Base-by-base conservation (phyloP, 2,329 filamentous ascomycete genomes). In the Fusarium sp. region DNA sequence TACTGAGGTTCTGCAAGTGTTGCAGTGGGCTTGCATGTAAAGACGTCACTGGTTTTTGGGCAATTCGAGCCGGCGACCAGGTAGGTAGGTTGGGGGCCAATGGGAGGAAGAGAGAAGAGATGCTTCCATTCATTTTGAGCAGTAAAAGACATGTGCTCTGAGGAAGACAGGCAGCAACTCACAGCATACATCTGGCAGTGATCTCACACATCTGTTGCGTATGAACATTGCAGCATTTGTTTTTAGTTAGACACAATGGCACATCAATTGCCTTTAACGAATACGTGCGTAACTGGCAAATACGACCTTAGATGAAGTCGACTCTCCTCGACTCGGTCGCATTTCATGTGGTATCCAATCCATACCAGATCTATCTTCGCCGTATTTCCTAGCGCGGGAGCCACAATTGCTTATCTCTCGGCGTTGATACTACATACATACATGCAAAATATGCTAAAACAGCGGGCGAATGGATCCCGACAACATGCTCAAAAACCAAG, bases 21-120 rank as follows among this genome's bases (percentile, higher is more conserved):
- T 70, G 48, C 58, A 46, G 46, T 62, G 23, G 52, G 46, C 66
- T 65, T 71, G 65, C 62, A 67, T 66, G n/a, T 55, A 43, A 70
- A 65, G 70, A 73, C 70, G 71, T 74, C 71, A 74, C 71, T 74
- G 32, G 8, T 65, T 68, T 72, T 61, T 30, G 70, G 33, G 71
- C 62, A 73, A 67, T 58, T 62, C 55, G 56, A 73, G 61, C 66
- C 70, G 68, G 60, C 41, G 37, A 33, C 20, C 45, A 30, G 11
- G 27, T 53, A 23, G 23, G 20, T 20, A 20, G 20, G 23, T 23
- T 53, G 40, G 37, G 44, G 50, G 39, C 27, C 27, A 30, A 30
- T 30, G 10, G 27, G 25, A 25, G 25, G 25, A 25, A 25, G 25
- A 25, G 9, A 25, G 25, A 25, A 25, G 25, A 25, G 7, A 25